phyloP scores from a whole-genome alignment of 345 rosid species.

The Erodium maritimum region DNA sequence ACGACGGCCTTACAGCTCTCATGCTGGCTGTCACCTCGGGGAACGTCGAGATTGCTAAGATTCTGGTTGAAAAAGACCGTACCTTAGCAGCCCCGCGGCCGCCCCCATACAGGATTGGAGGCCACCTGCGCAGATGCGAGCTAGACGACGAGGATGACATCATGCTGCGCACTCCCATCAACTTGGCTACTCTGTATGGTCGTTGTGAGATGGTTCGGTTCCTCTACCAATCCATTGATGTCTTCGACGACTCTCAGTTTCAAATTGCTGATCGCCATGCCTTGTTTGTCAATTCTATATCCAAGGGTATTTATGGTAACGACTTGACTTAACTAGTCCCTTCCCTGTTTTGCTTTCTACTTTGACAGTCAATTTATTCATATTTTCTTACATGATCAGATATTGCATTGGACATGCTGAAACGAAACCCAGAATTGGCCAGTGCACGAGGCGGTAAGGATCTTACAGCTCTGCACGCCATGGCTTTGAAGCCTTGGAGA shows the following conservation, averaged over 20 bases:
- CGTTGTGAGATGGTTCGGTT: conserved; percentile 8
- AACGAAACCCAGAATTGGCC: not conserved
- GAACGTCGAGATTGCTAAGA: conserved; percentile 2
- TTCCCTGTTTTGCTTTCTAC: too few relatives aligned
- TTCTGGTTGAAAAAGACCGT: not conserved
- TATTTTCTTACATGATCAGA: too few relatives aligned
- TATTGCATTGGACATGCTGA: conserved; percentile 4
- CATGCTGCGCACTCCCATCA: not conserved
- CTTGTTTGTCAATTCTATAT: conserved; percentile 1
- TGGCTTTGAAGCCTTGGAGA: conserved; percentile 9
- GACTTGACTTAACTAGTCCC: not conserved
- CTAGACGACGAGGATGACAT: too few relatives aligned
- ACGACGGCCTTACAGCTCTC: not conserved
- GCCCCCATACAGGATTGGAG: too few relatives aligned
- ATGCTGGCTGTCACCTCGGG: conserved; percentile 8
- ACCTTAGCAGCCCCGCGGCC: not conserved
- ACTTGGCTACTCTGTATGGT: conserved; percentile 11
- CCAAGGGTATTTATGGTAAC: conserved; percentile 6
- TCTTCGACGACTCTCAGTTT: not conserved
- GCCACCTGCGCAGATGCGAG: too few relatives aligned
- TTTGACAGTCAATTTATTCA: too few relatives aligned
- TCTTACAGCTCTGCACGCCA: conserved; percentile 11
- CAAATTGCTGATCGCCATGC: not conserved
- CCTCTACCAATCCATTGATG: conserved; percentile 3
- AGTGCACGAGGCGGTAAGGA: not conserved